Evolutionary conservation across 352 stramenopile species (phyloP).

Genomic region (Phytopythium litorale): DNA sequence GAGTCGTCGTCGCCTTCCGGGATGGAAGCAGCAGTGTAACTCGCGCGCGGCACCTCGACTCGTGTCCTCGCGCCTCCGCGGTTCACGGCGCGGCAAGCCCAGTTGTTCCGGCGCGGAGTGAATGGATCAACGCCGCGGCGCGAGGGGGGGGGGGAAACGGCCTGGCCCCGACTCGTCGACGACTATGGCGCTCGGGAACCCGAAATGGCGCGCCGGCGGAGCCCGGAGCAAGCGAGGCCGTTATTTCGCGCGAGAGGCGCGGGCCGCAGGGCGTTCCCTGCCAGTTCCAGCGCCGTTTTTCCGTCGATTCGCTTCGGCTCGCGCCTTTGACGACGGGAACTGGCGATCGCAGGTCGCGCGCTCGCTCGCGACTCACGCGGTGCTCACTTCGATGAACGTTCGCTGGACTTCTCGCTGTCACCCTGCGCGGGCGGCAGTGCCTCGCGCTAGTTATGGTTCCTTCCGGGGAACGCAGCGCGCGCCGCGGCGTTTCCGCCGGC

Average conservation of each 20-base stretch:
- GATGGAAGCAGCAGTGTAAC: constrained; percentile 1
- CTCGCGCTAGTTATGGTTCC: neutral
- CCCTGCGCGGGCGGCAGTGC: neutral
- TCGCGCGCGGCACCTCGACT: neutral
- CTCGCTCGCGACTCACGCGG: constrained; percentile 1
- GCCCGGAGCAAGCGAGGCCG: neutral
- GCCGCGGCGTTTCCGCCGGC: neutral
- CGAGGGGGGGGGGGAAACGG: neutral
- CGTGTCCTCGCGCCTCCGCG: neutral
- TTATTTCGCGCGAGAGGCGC: constrained; percentile 2
- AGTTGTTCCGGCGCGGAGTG: neutral
- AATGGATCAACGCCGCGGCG: neutral
- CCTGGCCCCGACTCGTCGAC: neutral
- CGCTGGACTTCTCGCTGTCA: neutral
- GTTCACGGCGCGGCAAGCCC: neutral
- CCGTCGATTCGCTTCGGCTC: neutral
- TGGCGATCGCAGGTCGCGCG: neutral
- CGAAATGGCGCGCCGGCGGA: neutral
- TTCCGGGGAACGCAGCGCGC: neutral
- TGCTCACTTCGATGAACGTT: constrained; percentile 2
- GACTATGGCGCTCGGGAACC: neutral
- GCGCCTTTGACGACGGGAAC: constrained; percentile 1
- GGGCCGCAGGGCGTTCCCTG: neutral
- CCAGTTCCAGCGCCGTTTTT: constrained; percentile 2
- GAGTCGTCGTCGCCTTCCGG: neutral